Conservation (phyloP, 169 alveolate species). For the Condylostoma magnum region DNA sequence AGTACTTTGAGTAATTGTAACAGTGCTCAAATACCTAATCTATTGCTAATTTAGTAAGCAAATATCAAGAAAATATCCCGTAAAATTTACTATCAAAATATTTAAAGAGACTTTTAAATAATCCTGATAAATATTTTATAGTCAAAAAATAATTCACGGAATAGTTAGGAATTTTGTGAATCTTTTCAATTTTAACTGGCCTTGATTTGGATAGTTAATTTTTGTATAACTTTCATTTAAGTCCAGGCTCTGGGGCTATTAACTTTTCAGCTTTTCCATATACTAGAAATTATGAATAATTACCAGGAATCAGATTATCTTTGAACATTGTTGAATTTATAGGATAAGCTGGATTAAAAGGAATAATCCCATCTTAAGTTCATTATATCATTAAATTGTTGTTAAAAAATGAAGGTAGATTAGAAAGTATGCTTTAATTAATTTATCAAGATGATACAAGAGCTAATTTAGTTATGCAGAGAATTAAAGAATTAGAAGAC, state of each 20-base stretch:
- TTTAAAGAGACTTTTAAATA: conserved; percentile 11
- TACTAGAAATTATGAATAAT: not conserved
- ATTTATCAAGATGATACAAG: no score
- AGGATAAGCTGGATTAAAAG: conserved; percentile 16
- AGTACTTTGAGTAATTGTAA: not conserved
- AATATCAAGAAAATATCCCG: no score
- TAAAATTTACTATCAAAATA: not conserved
- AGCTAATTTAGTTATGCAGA: no score
- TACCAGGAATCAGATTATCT: not conserved
- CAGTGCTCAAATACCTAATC: no score
- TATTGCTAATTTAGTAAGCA: no score
- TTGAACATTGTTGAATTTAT: conserved; percentile 1
- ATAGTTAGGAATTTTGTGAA: conserved; percentile 19
- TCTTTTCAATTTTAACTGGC: not conserved
- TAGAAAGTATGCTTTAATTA: no score
- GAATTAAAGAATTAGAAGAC: no score
- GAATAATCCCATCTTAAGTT: conserved; percentile 3
- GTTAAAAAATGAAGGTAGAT: no score
- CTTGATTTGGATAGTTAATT: not conserved
- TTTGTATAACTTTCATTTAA: not conserved
- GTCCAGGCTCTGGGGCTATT: not conserved
- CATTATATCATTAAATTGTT: not conserved
- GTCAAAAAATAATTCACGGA: conserved; percentile 21
- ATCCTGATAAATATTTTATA: conserved; percentile 14
- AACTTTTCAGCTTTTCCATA: not conserved